Percentiles rank a stretch among this genome's conserved stretches.
Evolutionary conservation across 2,329 filamentous ascomycete species (phyloP).

Genomic region (Aspergillus phoenicis): DNA sequence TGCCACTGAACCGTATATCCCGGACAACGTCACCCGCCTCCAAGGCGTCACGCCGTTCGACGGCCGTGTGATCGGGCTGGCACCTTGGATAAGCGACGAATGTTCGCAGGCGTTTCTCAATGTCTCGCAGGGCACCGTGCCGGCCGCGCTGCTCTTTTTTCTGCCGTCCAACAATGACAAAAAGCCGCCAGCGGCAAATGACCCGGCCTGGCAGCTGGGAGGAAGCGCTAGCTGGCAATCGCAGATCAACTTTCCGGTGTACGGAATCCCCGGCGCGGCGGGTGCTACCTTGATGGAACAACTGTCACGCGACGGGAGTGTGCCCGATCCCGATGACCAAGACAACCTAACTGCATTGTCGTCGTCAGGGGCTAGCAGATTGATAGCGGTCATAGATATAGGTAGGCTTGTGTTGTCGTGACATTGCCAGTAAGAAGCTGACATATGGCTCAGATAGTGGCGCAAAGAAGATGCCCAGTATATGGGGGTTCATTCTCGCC

Average conservation of each 20-base stretch:
- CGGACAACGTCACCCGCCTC: slow-evolving; percentile 72
- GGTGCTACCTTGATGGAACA: slow-evolving; percentile 71
- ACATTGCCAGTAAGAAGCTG: not conserved
- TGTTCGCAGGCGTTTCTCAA: slow-evolving; percentile 76
- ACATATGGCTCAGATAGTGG: slow-evolving; percentile 22
- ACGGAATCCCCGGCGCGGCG: slow-evolving; percentile 71
- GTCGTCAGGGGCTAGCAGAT: slow-evolving; percentile 32
- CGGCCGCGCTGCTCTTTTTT: slow-evolving; percentile 63
- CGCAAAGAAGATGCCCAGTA: slow-evolving; percentile 58
- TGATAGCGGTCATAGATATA: slow-evolving; percentile 55
- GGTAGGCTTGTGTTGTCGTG: slow-evolving; percentile 33
- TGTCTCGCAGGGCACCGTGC: slow-evolving; percentile 61
- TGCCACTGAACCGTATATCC: slow-evolving; percentile 66
- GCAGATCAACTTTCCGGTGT: slow-evolving; percentile 75
- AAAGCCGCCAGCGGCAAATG: slow-evolving; percentile 67
- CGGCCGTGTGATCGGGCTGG: slow-evolving; percentile 77
- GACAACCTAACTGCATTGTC: not conserved
- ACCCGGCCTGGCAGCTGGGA: slow-evolving; percentile 69
- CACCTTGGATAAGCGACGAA: slow-evolving; percentile 76
- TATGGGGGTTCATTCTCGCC: slow-evolving; percentile 81
- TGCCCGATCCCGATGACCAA: not conserved
- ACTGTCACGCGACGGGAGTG: slow-evolving; percentile 68
- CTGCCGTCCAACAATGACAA: slow-evolving; percentile 50
- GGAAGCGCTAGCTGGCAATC: slow-evolving; percentile 72
- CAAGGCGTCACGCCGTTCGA: slow-evolving; percentile 66